Base-by-base conservation (phyloP, 108 stramenopile genomes). In the Schizochytrium sp. region DNA sequence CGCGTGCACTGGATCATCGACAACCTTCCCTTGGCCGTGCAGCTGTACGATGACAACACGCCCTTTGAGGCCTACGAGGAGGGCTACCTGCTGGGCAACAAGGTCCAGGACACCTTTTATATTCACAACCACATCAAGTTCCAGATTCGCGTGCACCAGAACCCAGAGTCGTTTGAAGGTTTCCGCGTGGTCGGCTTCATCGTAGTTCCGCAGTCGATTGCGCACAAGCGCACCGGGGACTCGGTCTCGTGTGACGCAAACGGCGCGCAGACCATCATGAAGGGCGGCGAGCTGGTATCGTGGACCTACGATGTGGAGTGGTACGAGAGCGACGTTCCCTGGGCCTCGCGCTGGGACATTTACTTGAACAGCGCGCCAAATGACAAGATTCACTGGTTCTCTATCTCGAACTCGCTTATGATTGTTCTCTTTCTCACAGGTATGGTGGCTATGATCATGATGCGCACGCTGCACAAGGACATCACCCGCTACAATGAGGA, bases 291-390 rank as follows among this genome's bases (percentile, higher is more conserved):
- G 47, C 94, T 98, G n/a, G 53, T 97, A 34, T 83, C 76, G 25
- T 98, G 95, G 93, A 95, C 96, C 72, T 98, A 98, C 87, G 98
- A 98, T 91, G 97, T 99, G n/a, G 60, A 93, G 6, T 99, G 98
- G 98, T 91, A 94, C 60, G 60, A 94, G 69, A 93, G 91, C 87
- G 92, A 93, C 44, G 94, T 96, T 89, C 93, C 94, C 12, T 99
- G 99, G 98, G 94, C 98, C 25, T 96, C 97, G 89, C 97, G 99
- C 69, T 99, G 99, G 99, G 99, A 99, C 92, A 94, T 99, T 34
- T 99, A 99, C 94, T 90, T 99, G 55, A 95, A 95, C 72, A 97
- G 96, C 57, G 89, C 92, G 25, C 95, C 96, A 43, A 96, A 98
- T 90, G 98, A 97, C 92, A 97, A 98, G 88, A 96, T 99, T 87